A percentile compares a stretch with the other conserved stretches of the same genome.
These are phyloP conservation scores for Monilinia polystroma DNA, from an alignment of 2,329 filamentous ascomycete species.

Conservation along the genomic window DNA sequence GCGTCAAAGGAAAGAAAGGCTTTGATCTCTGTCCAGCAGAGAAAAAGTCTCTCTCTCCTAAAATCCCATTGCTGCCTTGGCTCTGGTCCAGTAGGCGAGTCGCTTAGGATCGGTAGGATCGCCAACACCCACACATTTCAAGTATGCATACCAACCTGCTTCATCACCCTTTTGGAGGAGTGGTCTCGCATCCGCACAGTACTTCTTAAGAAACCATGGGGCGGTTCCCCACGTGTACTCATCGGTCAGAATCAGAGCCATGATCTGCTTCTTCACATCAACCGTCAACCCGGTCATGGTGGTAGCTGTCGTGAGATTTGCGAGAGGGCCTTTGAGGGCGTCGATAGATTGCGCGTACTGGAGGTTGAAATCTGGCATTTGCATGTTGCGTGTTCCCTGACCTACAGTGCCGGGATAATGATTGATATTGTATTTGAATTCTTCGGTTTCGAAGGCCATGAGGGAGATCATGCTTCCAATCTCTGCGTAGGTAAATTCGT, in stretches of 20 bases:
- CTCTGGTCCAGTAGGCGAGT: slow-evolving; percentile 50
- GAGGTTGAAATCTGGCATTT: slow-evolving; percentile 54
- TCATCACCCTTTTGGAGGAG: slow-evolving; percentile 46
- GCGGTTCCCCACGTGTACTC: slow-evolving; percentile 57
- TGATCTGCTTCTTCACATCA: slow-evolving; percentile 45
- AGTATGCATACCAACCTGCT: slow-evolving; percentile 53
- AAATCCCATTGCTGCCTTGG: slow-evolving; percentile 42
- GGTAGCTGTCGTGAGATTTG: slow-evolving; percentile 38
- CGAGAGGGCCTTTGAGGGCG: slow-evolving; percentile 43
- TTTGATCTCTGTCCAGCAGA: neutral
- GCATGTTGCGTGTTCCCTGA: slow-evolving; percentile 66
- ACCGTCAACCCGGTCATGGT: slow-evolving; percentile 37
- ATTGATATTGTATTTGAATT: slow-evolving; percentile 63
- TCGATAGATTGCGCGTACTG: slow-evolving; percentile 53
- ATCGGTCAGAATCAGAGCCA: slow-evolving; percentile 51
- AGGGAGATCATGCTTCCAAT: slow-evolving; percentile 56
- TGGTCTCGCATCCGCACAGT: slow-evolving; percentile 50
- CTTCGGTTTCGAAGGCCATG: slow-evolving; percentile 59
- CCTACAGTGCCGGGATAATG: slow-evolving; percentile 53
- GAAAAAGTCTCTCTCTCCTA: neutral
- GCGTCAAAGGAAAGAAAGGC: neutral
- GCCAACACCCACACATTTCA: slow-evolving; percentile 51
- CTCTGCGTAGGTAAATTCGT: slow-evolving; percentile 52
- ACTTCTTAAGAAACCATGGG: slow-evolving; percentile 59
- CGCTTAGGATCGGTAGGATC: slow-evolving; percentile 46